Base-by-base conservation (phyloP, 345 rosid genomes). In the Camelina hispida region DNA sequence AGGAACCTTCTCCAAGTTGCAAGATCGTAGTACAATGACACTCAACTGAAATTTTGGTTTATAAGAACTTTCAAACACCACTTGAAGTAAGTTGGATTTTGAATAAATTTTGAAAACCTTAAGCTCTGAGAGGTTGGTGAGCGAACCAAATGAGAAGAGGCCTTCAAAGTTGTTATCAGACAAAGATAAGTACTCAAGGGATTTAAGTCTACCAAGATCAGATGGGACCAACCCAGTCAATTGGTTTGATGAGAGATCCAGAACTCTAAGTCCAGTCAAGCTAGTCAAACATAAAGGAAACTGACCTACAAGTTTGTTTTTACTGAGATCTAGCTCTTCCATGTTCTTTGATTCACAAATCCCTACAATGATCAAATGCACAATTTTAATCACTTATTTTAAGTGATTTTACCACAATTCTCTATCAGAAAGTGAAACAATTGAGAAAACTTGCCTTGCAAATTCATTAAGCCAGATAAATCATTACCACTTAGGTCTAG, bases 171-270 rank as follows among this genome's bases (percentile, higher is more conserved):
- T n/a, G n/a, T n/a, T n/a, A n/a, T n/a, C n/a, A n/a, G n/a, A n/a
- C n/a, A n/a, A n/a, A n/a, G n/a, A n/a, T n/a, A n/a, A n/a, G n/a
- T n/a, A n/a, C n/a, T n/a, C n/a, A n/a, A n/a, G n/a, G n/a, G n/a
- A n/a, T n/a, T n/a, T n/a, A n/a, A n/a, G n/a, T n/a, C n/a, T n/a
- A n/a, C n/a, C n/a, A n/a, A n/a, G n/a, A n/a, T n/a, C n/a, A n/a
- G n/a, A n/a, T n/a, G n/a, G n/a, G n/a, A n/a, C n/a, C n/a, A n/a
- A n/a, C n/a, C n/a, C 79, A 6, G 25, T 40, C 25, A 68, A 13
- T 4, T 38, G 68, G 47, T 75, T 68, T 0, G 62, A 75, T 48
- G 79, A 37, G 18, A 75, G 73, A 68, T 75, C 79, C 28, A 75
- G 73, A 52, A 68, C 69, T 10, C 62, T 15, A 18, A 75, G 63